These are phyloP conservation scores for Aleurites moluccanus DNA, from an alignment of 441 rosid species.

Conservation along the genomic window DNA sequence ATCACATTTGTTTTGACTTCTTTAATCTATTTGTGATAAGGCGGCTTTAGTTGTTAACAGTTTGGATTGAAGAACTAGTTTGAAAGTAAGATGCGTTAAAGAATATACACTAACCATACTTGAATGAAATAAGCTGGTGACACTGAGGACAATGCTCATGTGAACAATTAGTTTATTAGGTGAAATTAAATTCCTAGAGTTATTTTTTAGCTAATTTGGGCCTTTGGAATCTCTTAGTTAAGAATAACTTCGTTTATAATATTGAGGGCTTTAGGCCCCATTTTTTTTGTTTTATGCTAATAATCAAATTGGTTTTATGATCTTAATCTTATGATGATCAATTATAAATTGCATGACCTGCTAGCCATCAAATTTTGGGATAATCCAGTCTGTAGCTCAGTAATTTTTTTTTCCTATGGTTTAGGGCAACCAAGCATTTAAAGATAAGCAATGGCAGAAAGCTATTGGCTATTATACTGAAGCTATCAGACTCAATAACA, in stretches of 20 bases:
- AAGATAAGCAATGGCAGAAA: slow-evolving; percentile 85
- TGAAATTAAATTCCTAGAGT: not conserved
- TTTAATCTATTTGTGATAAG: not conserved
- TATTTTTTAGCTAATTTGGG: not conserved
- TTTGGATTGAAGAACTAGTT: not conserved
- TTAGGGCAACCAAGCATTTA: slow-evolving; percentile 93
- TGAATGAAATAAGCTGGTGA: not conserved
- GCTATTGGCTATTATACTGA: slow-evolving; percentile 70
- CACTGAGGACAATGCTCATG: not conserved
- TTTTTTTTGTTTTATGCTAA: not conserved
- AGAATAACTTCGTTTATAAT: not conserved
- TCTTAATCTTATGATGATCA: not conserved
- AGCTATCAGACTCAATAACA: slow-evolving; percentile 72
- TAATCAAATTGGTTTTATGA: not conserved
- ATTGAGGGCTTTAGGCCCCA: not conserved
- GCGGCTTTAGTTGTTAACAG: not conserved
- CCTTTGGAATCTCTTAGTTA: not conserved
- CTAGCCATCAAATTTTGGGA: not conserved
- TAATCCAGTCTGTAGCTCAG: no score
- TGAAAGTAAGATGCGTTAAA: no score
- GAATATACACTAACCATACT: not conserved
- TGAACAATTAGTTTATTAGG: not conserved
- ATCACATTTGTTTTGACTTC: not conserved
- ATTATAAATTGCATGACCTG: not conserved
- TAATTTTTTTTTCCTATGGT: slow-evolving; percentile 5